Conservation (phyloP, 441 rosid genomes). For the Brassica balearica region DNA sequence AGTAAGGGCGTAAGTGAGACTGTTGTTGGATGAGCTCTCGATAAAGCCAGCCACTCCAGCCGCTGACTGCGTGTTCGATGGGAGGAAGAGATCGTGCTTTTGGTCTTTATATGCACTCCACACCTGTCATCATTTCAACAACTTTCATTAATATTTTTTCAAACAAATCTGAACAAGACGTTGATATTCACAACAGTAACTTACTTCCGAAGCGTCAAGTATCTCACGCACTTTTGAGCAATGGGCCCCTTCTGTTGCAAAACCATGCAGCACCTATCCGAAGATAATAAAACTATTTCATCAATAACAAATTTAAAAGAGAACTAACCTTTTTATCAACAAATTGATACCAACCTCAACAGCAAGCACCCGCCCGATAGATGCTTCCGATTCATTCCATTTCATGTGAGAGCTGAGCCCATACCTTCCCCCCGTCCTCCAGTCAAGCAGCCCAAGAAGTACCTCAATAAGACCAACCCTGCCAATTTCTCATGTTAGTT, state of each 20-base stretch:
- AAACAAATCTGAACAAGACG: slow-evolving; percentile 6
- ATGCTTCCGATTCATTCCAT: slow-evolving; percentile 99
- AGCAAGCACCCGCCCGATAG: slow-evolving; percentile 97
- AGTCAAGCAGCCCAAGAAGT: slow-evolving; percentile 97
- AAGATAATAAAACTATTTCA: neutral
- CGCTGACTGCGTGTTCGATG: slow-evolving; percentile 92
- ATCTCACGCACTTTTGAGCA: slow-evolving; percentile 89
- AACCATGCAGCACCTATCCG: slow-evolving; percentile 88
- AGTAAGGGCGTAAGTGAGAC: slow-evolving; percentile 79
- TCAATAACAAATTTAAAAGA: neutral
- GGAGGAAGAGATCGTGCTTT: slow-evolving; percentile 96
- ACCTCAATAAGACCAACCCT: slow-evolving; percentile 98
- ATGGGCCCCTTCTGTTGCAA: slow-evolving; percentile 97
- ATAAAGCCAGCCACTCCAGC: slow-evolving; percentile 98
- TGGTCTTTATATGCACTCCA: slow-evolving; percentile 99
- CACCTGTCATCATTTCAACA: slow-evolving; percentile 53
- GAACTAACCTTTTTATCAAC: slow-evolving; percentile 12
- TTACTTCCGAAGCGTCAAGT: slow-evolving; percentile 89
- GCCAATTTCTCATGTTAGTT: slow-evolving; percentile 28
- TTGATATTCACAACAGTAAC: slow-evolving; percentile 37
- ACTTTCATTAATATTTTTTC: neutral
- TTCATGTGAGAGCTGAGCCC: slow-evolving; percentile 95
- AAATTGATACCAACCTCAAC: slow-evolving; percentile 66
- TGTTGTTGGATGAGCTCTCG: slow-evolving; percentile 78
- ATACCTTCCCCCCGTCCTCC: slow-evolving; percentile 96